Evolutionary conservation across 2,329 filamentous ascomycete genomes (phyloP), one percentile per base, ranked within the genome.

Genomic region (Sporothrix euskadiensis): DNA sequence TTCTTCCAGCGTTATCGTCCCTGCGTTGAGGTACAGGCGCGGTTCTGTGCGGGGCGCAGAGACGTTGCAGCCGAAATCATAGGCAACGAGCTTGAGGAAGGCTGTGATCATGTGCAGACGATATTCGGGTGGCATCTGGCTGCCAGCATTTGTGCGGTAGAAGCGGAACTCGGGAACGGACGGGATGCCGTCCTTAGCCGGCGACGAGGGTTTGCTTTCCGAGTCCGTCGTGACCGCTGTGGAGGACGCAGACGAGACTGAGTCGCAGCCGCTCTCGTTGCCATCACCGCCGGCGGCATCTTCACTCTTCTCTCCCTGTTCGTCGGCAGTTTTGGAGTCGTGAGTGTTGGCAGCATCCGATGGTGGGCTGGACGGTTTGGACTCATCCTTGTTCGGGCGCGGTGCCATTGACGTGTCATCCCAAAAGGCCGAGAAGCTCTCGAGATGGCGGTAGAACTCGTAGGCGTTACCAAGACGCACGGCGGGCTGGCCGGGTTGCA

Each of bases 51-150:
- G 85, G 19, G 89, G 82, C 35, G 85, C 83, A 2, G 84, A 83
- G 68, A 90, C 86, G 76, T 87, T 90, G 80, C 89, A 91, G 69
- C 88, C 87, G 79, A 90, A 91, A 75, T 91, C 88, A 77, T 91
- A 91, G 22, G 88, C 85, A 19, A 91, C 85, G 4, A 91, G 84
- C 79, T 91, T 91, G 73, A 91, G 80, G 73, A 91, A 90, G 49
- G 88, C 85, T 2, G 85, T 84, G 14, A 89, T 76, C n/a, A 90
- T 82, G 71, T 84, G 84, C 72, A 88, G 85, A 41, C 89, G 86
- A 77, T 84, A 86, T 69, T 90, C 88, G 7, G 85, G 78, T 0
- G 89, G 89, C 84, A 90, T 89, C 65, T 85, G 81, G n/a, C 81
- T 80, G 10, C 89, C 89, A 1, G 83, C 78, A 12, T 82, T 83